A percentile compares a stretch with the other conserved stretches of the same genome.
Evolutionary conservation across 768 basidiomycete species (phyloP).

Genomic region (Leccinum rimulosum): DNA sequence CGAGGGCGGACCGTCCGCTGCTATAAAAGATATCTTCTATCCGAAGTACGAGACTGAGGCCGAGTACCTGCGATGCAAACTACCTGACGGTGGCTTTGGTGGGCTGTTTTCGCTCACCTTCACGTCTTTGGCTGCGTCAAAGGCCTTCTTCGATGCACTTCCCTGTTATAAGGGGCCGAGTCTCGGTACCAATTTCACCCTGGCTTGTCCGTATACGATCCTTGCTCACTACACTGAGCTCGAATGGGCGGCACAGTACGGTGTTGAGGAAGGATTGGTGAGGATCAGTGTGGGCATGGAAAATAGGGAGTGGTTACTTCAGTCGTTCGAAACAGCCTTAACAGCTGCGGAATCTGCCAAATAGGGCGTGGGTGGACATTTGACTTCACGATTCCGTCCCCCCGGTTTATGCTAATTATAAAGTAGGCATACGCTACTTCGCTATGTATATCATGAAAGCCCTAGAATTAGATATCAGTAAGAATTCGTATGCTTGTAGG

Average conservation of each 20-base stretch:
- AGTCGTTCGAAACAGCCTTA: slow-evolving; percentile 62
- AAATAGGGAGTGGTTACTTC: slow-evolving; percentile 52
- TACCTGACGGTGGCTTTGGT: slow-evolving; percentile 63
- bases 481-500: no score
- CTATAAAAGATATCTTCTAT: slow-evolving; percentile 84
- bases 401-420: no score
- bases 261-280: slow-evolving; percentile 81
- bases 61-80: slow-evolving; percentile 70
- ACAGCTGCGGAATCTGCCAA: slow-evolving; percentile 60
- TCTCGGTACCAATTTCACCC: slow-evolving; percentile 93
- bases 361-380: slow-evolving; percentile 4
- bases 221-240: slow-evolving; percentile 88
- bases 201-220: slow-evolving; percentile 91
- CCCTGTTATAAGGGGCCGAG: slow-evolving; percentile 87
- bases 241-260: slow-evolving; percentile 87
- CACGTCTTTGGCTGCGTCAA: slow-evolving; percentile 60
- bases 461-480: background rate
- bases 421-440: background rate
- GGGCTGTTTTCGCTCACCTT: slow-evolving; percentile 90
- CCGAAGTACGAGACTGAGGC: slow-evolving; percentile 76
- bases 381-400: no score
- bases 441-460: background rate
- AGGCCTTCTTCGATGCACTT: slow-evolving; percentile 82
- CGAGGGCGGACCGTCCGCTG: slow-evolving; percentile 37
- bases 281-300: slow-evolving; percentile 93